Evolutionary conservation across 2,329 filamentous ascomycete genomes (phyloP), one percentile per base, ranked within the genome.

Genomic region (Lasiodiplodia hormozganensis): DNA sequence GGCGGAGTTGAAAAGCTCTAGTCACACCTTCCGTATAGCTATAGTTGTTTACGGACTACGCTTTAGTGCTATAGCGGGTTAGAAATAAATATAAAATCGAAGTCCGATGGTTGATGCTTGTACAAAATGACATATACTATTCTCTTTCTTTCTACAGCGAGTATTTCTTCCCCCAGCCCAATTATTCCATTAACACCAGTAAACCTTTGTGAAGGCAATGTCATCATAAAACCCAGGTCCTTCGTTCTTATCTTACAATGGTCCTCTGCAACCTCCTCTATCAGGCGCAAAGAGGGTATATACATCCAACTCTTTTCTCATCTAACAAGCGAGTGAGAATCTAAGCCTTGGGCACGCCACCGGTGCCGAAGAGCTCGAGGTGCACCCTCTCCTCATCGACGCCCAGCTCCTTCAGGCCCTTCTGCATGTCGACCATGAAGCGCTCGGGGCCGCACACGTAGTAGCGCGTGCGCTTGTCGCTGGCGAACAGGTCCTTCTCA

Each of bases 381-480:
- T 89, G 86, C 67, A 92, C 84, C 71, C 87, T 85, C 36, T 84
- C 83, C n/a, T 79, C 77, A 1, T 82, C 78, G 1, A 93, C 89
- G 0, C 89, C 90, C 67, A 82, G 78, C 2, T 74, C 80, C 72
- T 84, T 79, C 68, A 94, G 80, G 72, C 81, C 84, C 8, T 79
- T 77, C 71, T 87, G 82, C 25, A 87, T 81, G 47, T 87, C 85
- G 11, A 84, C 73, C 92, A 94, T 94, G 82, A 93, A 94, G 8
- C 77, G 75, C 69, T 85, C 83, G 0, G 92, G 91, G 0, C 92
- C 92, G 74, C 92, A 94, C 65, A 92, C 80, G 73, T 87, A 94
- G 77, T 93, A 94, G 74, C 89, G 82, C 0, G 92, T 84, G 53
- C 79, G 79, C 0, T 78, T 62, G 72, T 90, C 81, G 23, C 82